Conservation (phyloP, 1,139 yeast species). For the Magnusiomyces paraingens region DNA sequence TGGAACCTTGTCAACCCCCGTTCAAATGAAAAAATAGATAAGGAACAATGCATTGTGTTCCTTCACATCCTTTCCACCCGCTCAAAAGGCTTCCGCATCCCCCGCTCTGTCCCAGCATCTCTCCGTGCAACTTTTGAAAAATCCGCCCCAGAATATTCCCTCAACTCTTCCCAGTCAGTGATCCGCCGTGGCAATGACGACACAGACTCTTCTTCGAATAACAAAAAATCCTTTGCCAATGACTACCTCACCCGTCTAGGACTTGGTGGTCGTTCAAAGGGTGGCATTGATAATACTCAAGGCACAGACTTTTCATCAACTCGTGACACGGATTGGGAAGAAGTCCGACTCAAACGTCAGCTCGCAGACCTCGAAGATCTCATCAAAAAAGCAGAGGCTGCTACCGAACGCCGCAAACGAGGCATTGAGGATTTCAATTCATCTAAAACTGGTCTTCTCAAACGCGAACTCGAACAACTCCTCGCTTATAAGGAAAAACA, state of each 20-base stretch:
- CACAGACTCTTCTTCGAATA: conserved; percentile 15
- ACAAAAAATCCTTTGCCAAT: conserved; percentile 44
- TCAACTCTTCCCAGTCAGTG: conserved; percentile 47
- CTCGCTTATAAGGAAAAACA: conserved; percentile 63
- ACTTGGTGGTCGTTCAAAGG: conserved; percentile 32
- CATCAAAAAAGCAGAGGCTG: conserved; percentile 51
- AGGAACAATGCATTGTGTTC: conserved; percentile 85
- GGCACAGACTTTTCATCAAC: conserved; percentile 75
- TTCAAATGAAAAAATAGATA: conserved; percentile 78
- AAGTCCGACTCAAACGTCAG: conserved; percentile 74
- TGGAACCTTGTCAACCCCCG: conserved; percentile 95
- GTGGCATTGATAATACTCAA: conserved; percentile 36
- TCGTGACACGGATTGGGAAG: conserved; percentile 80
- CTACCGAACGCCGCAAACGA: conserved; percentile 40
- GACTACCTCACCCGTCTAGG: conserved; percentile 42
- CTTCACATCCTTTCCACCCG: conserved; percentile 88
- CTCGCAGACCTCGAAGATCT: conserved; percentile 64
- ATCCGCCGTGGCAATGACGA: conserved; percentile 24
- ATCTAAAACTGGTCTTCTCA: conserved; percentile 40
- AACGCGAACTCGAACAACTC: conserved; percentile 77
- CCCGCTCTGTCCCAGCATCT: conserved; percentile 91
- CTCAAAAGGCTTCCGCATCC: conserved; percentile 79
- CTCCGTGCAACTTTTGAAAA: conserved; percentile 87
- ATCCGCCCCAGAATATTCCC: conserved; percentile 71
- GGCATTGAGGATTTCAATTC: conserved; percentile 37